Evolutionary conservation across 2,329 filamentous ascomycete species (phyloP), one percentile per base, ranked within the genome.

Genomic region (Penicillium sp.): DNA sequence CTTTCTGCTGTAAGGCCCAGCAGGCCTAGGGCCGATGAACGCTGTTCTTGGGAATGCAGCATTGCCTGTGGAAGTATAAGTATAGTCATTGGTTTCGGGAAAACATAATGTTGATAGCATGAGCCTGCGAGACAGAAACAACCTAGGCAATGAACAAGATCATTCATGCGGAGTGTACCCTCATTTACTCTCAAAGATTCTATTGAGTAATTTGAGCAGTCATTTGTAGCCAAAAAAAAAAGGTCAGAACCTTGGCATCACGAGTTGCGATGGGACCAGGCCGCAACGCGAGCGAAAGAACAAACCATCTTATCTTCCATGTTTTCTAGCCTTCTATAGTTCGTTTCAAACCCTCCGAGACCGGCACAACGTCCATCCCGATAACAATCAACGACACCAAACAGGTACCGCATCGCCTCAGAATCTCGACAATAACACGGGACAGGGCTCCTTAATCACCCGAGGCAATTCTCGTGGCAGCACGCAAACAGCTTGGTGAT

Each of bases 381-480:
- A 41, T 41, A 41, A 17, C 35, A 41, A 41, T 11, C 35, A 41
- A 13, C 5, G 9, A 3, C 5, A 41, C 35, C 35, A 11, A 41
- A 41, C 5, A 41, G 35, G 35, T 41, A 41, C 35, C 35, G 35
- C 35, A 41, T 41, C 35, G 35, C 35, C 13, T 41, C 35, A 41
- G 46, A 5, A 48, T 52, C 31, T 58, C 50, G 53, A 62, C 57
- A 63, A 62, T 55, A 52, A 56, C 44, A 62, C 66, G 64, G 63
- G 50, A 57, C 29, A 44, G 19, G 7, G 50, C 61, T 66, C 72
- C 72, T 74, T 63, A 47, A 62, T 72, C 63, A 65, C 71, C 72
- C 72, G 72, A 74, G 60, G 66, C 47, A 63, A 64, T 72, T 72
- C 65, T 71, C 70, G 70, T 72, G 64, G 48, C 35, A 58, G 50